These are phyloP conservation scores for Fragilariopsis cylindrus DNA, from an alignment of 108 stramenopile genomes.

Conservation along the genomic window DNA sequence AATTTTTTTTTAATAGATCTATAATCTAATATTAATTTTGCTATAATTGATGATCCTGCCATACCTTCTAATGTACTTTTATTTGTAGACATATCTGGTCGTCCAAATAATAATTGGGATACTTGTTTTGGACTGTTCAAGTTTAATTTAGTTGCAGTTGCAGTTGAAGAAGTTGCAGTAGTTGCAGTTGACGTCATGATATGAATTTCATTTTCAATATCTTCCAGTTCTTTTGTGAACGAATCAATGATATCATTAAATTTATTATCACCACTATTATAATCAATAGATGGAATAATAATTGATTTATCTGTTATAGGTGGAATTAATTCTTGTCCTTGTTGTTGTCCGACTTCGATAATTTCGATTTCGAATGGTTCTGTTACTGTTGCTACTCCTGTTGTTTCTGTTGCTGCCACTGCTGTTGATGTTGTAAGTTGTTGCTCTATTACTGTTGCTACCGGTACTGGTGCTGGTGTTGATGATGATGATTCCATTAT, in stretches of 20 bases:
- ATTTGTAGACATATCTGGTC: constrained; percentile 53
- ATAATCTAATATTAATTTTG: constrained; percentile 50
- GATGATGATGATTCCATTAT: background rate
- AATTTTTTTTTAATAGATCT: constrained; percentile 44
- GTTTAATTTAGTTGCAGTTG: constrained; percentile 35
- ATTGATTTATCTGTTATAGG: background rate
- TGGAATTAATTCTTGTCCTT: background rate
- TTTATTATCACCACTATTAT: too few species aligned
- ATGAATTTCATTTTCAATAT: too few species aligned
- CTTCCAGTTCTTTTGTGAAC: too few species aligned
- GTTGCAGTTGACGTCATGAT: too few species aligned
- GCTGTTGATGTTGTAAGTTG: background rate
- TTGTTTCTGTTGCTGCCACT: background rate
- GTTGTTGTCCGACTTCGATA: background rate
- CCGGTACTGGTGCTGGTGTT: background rate
- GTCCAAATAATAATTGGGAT: constrained; percentile 64
- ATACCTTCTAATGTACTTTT: constrained; percentile 75
- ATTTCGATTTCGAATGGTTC: background rate
- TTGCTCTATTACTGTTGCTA: constrained; percentile 1
- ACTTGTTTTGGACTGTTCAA: constrained; percentile 78
- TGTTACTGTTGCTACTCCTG: background rate
- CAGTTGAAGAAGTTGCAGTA: background rate
- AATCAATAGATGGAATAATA: too few species aligned
- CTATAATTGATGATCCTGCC: constrained; percentile 55
- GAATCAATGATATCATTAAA: too few species aligned